Evolutionary conservation across 768 basidiomycete species (phyloP).

Genomic region (Daedaleopsis nitida): DNA sequence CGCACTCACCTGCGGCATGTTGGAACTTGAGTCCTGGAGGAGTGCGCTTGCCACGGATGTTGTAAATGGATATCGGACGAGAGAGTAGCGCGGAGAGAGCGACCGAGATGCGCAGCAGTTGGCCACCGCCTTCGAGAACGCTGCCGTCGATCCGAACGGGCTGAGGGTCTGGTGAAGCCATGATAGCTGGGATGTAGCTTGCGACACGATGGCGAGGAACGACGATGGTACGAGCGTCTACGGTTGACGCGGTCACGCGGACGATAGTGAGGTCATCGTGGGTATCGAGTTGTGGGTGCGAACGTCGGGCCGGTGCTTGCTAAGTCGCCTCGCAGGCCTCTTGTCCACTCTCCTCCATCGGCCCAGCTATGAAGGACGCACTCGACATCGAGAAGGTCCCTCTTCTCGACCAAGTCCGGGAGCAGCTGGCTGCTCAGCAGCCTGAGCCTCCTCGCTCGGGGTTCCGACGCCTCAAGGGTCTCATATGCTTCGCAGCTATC

Average conservation of each 20-base stretch:
- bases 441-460: not conserved
- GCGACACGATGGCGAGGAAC: too few species aligned
- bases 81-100: slow-evolving; percentile 64
- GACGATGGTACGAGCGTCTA: too few species aligned
- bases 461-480: not conserved
- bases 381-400: slow-evolving; percentile 4
- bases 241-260: too few species aligned
- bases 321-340: not conserved
- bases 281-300: too few species aligned
- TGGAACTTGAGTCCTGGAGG: slow-evolving; percentile 73
- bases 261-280: too few species aligned
- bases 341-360: not conserved
- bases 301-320: not conserved
- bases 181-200: too few species aligned
- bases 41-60: slow-evolving; percentile 58
- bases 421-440: not conserved
- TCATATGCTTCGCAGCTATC: not conserved
- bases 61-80: slow-evolving; percentile 60
- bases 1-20: slow-evolving; percentile 60
- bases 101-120: slow-evolving; percentile 70
- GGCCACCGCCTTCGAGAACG: slow-evolving; percentile 62
- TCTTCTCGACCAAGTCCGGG: slow-evolving; percentile 5
- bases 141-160: slow-evolving; percentile 40
- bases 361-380: slow-evolving; percentile 3
- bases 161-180: not conserved